Conservation (phyloP, 176 grass and related monocot species). For the Oryza longistaminata region DNA sequence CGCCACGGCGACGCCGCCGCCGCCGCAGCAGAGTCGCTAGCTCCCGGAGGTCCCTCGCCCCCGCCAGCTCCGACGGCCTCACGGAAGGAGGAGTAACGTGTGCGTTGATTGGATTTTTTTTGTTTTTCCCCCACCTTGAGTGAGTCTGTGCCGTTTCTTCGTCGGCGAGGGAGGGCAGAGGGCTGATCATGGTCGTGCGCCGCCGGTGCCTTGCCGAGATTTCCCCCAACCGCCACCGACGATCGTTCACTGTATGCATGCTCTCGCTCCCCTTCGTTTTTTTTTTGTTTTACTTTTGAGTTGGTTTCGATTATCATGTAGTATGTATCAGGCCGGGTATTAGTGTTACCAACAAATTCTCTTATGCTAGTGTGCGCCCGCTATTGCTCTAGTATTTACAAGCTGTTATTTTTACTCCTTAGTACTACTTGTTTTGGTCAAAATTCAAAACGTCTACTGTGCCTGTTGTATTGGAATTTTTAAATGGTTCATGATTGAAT, state of each 20-base stretch:
- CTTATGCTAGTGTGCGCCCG: not conserved
- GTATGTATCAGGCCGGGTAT: no score
- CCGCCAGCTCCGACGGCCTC: not conserved
- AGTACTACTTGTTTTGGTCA: not conserved
- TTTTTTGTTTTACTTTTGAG: not conserved
- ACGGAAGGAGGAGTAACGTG: not conserved
- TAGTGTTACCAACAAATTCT: not conserved
- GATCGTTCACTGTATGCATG: constrained; percentile 42
- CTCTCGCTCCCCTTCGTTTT: not conserved
- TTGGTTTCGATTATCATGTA: no score
- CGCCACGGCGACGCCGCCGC: not conserved
- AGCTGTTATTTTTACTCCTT: not conserved
- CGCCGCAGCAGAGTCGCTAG: not conserved
- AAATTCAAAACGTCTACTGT: not conserved
- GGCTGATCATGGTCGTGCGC: constrained; percentile 18
- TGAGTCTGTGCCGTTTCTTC: not conserved
- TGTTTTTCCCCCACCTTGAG: not conserved
- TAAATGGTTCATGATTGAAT: not conserved
- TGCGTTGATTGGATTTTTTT: not conserved
- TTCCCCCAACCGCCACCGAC: not conserved
- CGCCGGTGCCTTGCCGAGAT: constrained; percentile 24
- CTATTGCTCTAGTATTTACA: not conserved
- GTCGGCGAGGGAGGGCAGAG: not conserved
- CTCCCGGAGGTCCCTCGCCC: not conserved
- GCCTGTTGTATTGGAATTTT: not conserved